phyloP scores from a whole-genome alignment of 1,139 yeast species.

The Candida sanyaensis region DNA sequence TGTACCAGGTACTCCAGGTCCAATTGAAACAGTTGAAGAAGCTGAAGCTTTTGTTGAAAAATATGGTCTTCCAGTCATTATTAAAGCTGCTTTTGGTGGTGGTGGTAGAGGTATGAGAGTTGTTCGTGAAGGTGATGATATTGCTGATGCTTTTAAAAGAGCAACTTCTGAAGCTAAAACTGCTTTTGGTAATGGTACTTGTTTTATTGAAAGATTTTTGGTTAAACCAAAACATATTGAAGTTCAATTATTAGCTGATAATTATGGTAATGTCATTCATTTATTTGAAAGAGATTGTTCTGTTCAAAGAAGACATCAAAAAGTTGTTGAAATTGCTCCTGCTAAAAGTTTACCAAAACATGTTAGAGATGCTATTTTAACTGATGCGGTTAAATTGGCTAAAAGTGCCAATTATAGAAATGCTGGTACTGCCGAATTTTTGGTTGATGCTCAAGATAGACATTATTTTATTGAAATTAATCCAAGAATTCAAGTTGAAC shows the following conservation, averaged over 20 bases:
- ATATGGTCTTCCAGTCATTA: conserved; percentile 94
- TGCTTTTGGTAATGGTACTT: conserved; percentile 97
- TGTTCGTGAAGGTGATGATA: conserved; percentile 93
- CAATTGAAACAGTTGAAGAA: conserved; percentile 78
- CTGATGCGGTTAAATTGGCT: conserved; percentile 94
- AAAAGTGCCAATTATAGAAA: conserved; percentile 86
- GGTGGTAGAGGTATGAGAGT: conserved; percentile 99
- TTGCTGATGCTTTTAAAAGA: conserved; percentile 88
- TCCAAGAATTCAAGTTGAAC: conserved; percentile 99
- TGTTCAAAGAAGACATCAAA: conserved; percentile 98
- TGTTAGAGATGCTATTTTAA: conserved; percentile 87
- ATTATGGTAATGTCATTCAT: conserved; percentile 92
- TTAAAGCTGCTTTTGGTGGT: conserved; percentile 99
- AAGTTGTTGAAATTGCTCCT: conserved; percentile 99
- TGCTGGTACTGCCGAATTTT: conserved; percentile 98
- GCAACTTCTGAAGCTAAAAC: conserved; percentile 94
- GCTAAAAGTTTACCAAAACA: conserved; percentile 82
- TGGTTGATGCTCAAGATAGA: conserved; percentile 91
- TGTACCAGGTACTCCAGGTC: conserved; percentile 98
- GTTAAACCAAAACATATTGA: conserved; percentile 97
- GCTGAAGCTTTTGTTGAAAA: conserved; percentile 76
- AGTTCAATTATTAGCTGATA: conserved; percentile 94
- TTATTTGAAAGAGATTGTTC: conserved; percentile 98
- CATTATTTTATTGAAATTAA: conserved; percentile 98
- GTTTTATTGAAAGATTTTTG: conserved; percentile 93